Conservation (phyloP, 192 early-diverging fungal species). For the Phycomyces nitens region DNA sequence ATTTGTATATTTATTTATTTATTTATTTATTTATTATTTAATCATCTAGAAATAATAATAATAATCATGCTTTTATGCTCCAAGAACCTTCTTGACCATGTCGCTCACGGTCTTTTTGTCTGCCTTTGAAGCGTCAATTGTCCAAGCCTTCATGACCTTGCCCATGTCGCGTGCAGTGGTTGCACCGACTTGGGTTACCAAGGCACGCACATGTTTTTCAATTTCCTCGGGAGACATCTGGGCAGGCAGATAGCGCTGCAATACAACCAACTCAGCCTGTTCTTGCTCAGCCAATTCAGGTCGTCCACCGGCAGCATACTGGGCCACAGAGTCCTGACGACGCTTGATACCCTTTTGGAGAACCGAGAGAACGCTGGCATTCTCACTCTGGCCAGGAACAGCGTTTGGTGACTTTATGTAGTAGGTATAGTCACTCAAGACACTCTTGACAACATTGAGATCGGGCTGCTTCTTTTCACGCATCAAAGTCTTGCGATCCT, state of each 20-base stretch:
- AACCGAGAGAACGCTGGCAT: constrained; percentile 58
- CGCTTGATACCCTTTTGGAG: constrained; percentile 82
- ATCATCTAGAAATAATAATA: too few species aligned
- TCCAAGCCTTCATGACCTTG: constrained; percentile 79
- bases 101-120: constrained; percentile 76
- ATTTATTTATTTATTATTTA: too few species aligned
- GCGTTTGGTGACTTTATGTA: constrained; percentile 60
- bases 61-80: neutral
- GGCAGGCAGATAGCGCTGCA: constrained; percentile 71
- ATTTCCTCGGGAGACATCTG: constrained; percentile 77
- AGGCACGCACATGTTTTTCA: constrained; percentile 49
- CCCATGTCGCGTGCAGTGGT: constrained; percentile 73
- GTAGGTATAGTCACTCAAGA: constrained; percentile 78
- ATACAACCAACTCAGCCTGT: constrained; percentile 60
- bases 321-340: constrained; percentile 69
- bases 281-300: constrained; percentile 74
- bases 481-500: constrained; percentile 81
- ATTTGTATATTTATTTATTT: too few species aligned
- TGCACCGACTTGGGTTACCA: constrained; percentile 56
- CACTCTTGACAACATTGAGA: constrained; percentile 63
- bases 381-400: constrained; percentile 41
- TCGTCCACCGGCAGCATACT: constrained; percentile 64
- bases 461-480: constrained; percentile 62
- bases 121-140: constrained; percentile 64
- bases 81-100: constrained; percentile 68